A percentile compares a stretch with the other conserved stretches of the same genome.
These are phyloP conservation scores for Microthlaspi erraticum DNA, from an alignment of 345 rosid species.

Conservation along the genomic window DNA sequence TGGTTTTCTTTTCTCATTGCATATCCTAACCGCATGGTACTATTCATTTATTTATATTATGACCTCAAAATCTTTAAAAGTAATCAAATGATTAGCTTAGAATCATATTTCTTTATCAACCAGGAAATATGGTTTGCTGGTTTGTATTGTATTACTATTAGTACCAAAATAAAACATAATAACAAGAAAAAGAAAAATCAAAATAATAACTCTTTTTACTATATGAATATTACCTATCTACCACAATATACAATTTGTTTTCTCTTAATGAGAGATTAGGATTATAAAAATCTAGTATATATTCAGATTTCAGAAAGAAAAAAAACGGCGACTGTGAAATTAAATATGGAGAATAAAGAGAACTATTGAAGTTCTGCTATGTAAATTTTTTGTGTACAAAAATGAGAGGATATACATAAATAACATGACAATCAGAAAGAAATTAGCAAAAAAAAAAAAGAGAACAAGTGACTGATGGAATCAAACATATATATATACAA, in stretches of 20 bases:
- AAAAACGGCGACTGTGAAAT: neutral
- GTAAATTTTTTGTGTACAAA: neutral
- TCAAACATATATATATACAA: neutral
- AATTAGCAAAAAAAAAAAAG: neutral
- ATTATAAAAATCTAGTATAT: no score
- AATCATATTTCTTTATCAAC: neutral
- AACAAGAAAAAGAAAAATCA: no score
- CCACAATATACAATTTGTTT: no score
- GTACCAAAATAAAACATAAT: neutral
- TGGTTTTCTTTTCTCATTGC: constrained; percentile 34
- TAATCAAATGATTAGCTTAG: neutral
- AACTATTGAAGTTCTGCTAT: no score
- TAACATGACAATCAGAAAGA: neutral
- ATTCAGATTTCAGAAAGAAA: no score
- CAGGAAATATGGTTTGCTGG: neutral
- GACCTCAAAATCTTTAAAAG: neutral
- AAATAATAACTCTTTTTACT: no score
- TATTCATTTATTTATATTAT: neutral
- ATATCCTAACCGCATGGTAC: constrained; percentile 20
- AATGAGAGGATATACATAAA: neutral
- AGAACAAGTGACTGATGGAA: neutral
- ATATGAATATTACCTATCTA: no score
- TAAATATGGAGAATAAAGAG: neutral
- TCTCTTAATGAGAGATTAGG: no score
- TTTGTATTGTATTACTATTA: neutral